phyloP scores from a whole-genome alignment of 2,329 filamentous ascomycete species.

The Beauveria sp. region DNA sequence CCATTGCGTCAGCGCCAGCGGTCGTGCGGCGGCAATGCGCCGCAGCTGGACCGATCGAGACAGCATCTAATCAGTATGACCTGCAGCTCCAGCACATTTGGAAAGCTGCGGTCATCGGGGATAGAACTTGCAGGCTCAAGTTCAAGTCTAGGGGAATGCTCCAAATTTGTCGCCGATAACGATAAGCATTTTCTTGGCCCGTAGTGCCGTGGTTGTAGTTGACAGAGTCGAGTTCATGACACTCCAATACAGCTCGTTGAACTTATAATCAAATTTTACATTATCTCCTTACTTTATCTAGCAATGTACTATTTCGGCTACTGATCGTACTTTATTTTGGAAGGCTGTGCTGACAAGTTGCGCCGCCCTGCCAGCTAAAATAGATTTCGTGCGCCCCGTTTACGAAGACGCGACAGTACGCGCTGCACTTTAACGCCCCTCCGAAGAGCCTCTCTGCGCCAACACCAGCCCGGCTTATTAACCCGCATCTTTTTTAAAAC shows the following conservation, averaged over 20 bases:
- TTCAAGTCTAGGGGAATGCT: not conserved
- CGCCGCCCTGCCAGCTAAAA: not conserved
- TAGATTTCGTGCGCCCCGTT: not conserved
- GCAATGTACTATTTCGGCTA: too few relatives aligned
- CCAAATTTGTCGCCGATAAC: slow-evolving; percentile 10
- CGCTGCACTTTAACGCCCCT: not conserved
- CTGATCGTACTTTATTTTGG: not conserved
- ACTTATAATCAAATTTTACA: not conserved
- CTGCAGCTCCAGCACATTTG: not conserved
- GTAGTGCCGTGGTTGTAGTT: not conserved
- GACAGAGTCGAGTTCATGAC: not conserved
- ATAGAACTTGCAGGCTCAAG: not conserved
- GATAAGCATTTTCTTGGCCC: slow-evolving; percentile 2
- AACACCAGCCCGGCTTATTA: not conserved
- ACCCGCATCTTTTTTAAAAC: not conserved
- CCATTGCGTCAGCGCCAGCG: not conserved
- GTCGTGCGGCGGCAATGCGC: slow-evolving; percentile 1
- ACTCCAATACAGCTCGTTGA: not conserved
- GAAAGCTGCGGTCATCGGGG: not conserved
- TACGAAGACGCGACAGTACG: not conserved
- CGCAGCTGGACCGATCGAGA: not conserved
- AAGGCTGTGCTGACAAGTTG: not conserved
- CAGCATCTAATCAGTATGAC: slow-evolving; percentile 1
- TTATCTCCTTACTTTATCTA: not conserved
- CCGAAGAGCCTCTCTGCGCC: not conserved